Evolutionary conservation across 805 yeast genomes (phyloP).

Genomic region (Candida quercuum): DNA sequence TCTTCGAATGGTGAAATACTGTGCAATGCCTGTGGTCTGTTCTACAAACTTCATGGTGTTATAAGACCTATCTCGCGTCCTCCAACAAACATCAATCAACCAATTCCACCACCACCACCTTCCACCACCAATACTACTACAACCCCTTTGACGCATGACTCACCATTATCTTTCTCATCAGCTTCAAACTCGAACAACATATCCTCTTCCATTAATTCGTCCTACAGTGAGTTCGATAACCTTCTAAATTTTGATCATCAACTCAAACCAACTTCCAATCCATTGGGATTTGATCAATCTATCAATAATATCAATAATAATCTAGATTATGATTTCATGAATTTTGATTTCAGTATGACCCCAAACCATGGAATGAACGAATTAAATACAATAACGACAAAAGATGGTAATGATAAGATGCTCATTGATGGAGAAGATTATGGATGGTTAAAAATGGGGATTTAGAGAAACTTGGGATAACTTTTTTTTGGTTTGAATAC

Average conservation of each 20-base stretch:
- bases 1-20: conserved; percentile 85
- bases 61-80: conserved; percentile 56
- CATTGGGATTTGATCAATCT: no score
- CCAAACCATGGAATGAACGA: conserved; percentile 7
- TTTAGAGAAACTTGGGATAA: conserved; percentile 1
- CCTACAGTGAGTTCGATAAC: not conserved
- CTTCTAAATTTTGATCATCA: not conserved
- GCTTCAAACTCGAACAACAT: not conserved
- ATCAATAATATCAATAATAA: not conserved
- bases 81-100: conserved; percentile 6
- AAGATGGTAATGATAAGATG: conserved; percentile 6
- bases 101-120: not conserved
- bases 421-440: conserved; percentile 14
- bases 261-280: not conserved
- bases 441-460: conserved; percentile 21
- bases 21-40: conserved; percentile 95
- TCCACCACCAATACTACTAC: not conserved
- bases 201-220: not conserved
- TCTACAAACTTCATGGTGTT: conserved; percentile 86
- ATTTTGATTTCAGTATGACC: not conserved
- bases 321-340: not conserved
- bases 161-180: not conserved
- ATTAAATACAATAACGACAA: no score
- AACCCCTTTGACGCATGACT: not conserved
- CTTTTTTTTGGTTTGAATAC: no score